These are phyloP conservation scores for Trypanosoma grayi DNA, from an alignment of 208 protist genomes.

Conservation along the genomic window DNA sequence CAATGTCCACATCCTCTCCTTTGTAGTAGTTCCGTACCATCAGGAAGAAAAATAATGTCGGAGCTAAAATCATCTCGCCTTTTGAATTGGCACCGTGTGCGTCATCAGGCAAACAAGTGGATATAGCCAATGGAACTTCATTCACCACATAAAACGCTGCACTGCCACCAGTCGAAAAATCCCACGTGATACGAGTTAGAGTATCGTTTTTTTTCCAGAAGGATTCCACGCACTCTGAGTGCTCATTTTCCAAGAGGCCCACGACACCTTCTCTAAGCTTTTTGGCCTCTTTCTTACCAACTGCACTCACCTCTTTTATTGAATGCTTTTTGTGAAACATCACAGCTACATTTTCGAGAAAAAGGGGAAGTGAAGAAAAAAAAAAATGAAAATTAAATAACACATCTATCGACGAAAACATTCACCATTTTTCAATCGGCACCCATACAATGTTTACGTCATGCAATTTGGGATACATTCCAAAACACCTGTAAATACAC, in stretches of 20 bases:
- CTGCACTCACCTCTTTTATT: slow-evolving; percentile 34
- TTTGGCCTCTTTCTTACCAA: slow-evolving; percentile 57
- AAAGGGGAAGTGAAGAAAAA: slow-evolving; percentile 16
- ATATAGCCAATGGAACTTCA: slow-evolving; percentile 52
- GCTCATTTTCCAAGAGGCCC: slow-evolving; percentile 35
- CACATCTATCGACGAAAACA: slow-evolving; percentile 1
- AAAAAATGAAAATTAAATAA: slow-evolving; percentile 23
- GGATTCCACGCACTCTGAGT: slow-evolving; percentile 35
- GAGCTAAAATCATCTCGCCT: slow-evolving; percentile 24
- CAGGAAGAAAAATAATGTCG: slow-evolving; percentile 70
- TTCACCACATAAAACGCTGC: slow-evolving; percentile 50
- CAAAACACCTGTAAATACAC: slow-evolving; percentile 12
- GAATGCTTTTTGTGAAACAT: slow-evolving; percentile 76
- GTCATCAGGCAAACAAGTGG: slow-evolving; percentile 35
- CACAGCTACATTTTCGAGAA: background rate
- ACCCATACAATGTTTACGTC: no score
- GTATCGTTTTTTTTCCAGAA: slow-evolving; percentile 54
- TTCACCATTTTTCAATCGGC: no score
- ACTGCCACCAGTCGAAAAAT: slow-evolving; percentile 39
- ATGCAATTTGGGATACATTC: no score
- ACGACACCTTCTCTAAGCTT: slow-evolving; percentile 40
- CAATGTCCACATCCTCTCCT: slow-evolving; percentile 6
- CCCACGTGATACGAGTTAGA: slow-evolving; percentile 35
- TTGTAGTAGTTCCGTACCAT: slow-evolving; percentile 26
- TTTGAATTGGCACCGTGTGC: slow-evolving; percentile 19